phyloP scores from a whole-genome alignment of 129 eudicot species.

The Flaveria sonorensis region DNA sequence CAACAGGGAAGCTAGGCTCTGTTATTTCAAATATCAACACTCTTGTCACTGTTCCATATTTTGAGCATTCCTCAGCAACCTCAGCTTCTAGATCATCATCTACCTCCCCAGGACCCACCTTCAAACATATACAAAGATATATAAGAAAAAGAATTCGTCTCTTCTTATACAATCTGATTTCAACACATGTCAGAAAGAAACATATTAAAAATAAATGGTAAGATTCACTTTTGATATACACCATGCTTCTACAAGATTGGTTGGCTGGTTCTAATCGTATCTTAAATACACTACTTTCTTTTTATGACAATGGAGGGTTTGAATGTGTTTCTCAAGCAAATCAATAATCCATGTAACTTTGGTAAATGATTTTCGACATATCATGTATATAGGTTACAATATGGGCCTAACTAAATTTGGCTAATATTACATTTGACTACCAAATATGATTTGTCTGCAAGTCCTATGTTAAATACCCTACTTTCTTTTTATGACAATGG shows the following conservation, averaged over 20 bases:
- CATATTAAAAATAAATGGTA: background rate
- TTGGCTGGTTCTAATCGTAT: background rate
- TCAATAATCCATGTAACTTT: no score
- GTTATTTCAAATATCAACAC: slow-evolving; percentile 97
- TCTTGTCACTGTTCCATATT: slow-evolving; percentile 81
- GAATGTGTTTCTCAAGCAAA: no score
- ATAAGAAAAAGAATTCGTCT: background rate
- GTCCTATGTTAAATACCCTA: no score
- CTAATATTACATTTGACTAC: no score
- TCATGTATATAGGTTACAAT: no score
- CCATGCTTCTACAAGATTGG: background rate
- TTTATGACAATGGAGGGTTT: no score
- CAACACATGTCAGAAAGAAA: background rate
- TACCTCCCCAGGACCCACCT: slow-evolving; percentile 96
- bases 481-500: no score
- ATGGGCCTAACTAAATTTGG: no score
- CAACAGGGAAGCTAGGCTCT: slow-evolving; percentile 78
- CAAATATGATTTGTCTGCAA: background rate
- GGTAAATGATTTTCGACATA: no score
- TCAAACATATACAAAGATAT: background rate
- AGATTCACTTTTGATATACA: background rate
- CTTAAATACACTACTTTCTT: no score
- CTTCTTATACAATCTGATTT: background rate
- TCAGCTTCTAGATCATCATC: slow-evolving; percentile 90
- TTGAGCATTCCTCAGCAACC: slow-evolving; percentile 85